Evolutionary conservation across 2,329 filamentous ascomycete species (phyloP).

Genomic region (Aspergillus transmontanensis): DNA sequence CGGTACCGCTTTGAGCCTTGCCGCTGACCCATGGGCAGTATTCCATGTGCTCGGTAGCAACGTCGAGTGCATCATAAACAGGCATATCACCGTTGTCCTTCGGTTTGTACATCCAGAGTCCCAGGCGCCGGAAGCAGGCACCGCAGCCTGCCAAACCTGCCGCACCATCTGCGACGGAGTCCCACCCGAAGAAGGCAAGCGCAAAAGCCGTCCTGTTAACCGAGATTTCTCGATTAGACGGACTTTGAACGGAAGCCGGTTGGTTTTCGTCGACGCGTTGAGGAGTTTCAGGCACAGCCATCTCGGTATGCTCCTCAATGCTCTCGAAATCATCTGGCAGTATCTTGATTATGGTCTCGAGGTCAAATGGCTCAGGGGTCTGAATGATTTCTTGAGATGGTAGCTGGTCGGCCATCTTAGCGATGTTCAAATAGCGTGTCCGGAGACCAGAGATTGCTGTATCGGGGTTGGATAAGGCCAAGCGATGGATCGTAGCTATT

Average conservation of each 20-base stretch:
- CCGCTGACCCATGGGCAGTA: constrained; percentile 81
- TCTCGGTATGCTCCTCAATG: constrained; percentile 14
- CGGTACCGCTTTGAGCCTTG: constrained; percentile 58
- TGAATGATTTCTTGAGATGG: constrained; percentile 34
- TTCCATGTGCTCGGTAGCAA: constrained; percentile 72
- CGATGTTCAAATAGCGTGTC: constrained; percentile 64
- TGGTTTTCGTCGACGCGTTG: constrained; percentile 7
- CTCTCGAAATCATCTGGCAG: constrained; percentile 32
- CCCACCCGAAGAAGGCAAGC: constrained; percentile 75
- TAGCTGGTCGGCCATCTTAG: constrained; percentile 40
- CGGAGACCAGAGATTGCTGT: constrained; percentile 61
- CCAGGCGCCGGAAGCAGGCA: constrained; percentile 83
- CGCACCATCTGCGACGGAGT: constrained; percentile 51
- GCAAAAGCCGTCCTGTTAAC: constrained; percentile 66
- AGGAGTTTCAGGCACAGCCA: constrained; percentile 19
- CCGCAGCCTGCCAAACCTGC: constrained; percentile 74
- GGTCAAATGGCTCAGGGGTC: constrained; percentile 33
- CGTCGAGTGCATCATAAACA: constrained; percentile 61
- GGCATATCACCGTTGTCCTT: constrained; percentile 58
- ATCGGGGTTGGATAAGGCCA: constrained; percentile 65
- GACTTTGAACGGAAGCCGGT: constrained; percentile 6
- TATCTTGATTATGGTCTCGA: constrained; percentile 33
- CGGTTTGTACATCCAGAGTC: constrained; percentile 90
- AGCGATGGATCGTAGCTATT: constrained; percentile 64
- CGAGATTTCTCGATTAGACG: constrained; percentile 14